These are phyloP conservation scores for Fremontodendron californicum DNA, from an alignment of 345 rosid species.

Conservation along the genomic window DNA sequence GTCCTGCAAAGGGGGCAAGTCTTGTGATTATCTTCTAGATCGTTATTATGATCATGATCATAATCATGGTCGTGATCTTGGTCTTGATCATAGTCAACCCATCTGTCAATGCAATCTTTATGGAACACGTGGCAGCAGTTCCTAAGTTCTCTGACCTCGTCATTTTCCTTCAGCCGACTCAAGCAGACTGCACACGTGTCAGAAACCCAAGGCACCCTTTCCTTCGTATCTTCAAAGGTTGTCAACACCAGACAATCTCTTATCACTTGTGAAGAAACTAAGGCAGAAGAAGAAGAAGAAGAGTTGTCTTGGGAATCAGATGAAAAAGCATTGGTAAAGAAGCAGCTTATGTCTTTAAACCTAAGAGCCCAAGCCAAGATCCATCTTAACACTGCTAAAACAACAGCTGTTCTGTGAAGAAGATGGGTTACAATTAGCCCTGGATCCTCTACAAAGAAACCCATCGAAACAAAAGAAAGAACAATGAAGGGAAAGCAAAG, in stretches of 20 bases:
- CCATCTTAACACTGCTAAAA: constrained; percentile 69
- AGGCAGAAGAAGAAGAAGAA: constrained; percentile 2
- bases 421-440: constrained; percentile 45
- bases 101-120: constrained; percentile 73
- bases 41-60: constrained; percentile 32
- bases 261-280: constrained; percentile 42
- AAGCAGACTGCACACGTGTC: constrained; percentile 87
- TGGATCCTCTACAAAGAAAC: constrained; percentile 63
- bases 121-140: constrained; percentile 92
- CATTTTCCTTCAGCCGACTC: constrained; percentile 39
- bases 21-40: constrained; percentile 44
- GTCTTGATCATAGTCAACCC: constrained; percentile 62
- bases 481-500: background rate
- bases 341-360: constrained; percentile 37
- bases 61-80: constrained; percentile 40
- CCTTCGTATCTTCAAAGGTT: constrained; percentile 50
- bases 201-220: constrained; percentile 25
- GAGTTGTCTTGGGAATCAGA: constrained; percentile 4
- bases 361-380: constrained; percentile 49
- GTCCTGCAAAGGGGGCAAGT: constrained; percentile 87
- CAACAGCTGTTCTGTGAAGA: constrained; percentile 70
- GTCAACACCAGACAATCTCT: constrained; percentile 51
- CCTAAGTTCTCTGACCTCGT: constrained; percentile 70
- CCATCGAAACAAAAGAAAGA: constrained; percentile 26
- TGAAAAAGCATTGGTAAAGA: background rate